These are phyloP conservation scores for Aspergillus udagawae DNA, from an alignment of 2,329 filamentous ascomycete genomes.

Conservation along the genomic window DNA sequence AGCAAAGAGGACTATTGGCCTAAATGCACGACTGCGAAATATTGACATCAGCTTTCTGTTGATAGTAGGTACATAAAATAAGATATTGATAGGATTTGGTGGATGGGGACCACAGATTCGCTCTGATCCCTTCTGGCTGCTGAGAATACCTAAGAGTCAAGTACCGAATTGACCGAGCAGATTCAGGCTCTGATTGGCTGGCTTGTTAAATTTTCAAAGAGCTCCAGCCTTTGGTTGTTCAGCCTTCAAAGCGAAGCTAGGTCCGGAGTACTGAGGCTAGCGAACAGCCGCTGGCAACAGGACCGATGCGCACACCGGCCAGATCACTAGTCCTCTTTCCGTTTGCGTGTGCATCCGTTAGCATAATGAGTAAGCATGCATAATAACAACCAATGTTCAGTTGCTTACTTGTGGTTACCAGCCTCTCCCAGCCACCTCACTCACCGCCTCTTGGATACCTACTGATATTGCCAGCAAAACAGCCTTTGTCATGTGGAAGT, in stretches of 20 bases:
- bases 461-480: neutral
- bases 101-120: no score
- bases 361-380: neutral
- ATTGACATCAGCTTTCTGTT: neutral
- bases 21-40: no score
- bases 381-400: neutral
- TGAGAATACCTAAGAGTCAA: neutral
- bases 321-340: neutral
- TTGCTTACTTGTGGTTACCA: neutral
- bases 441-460: constrained; percentile 5
- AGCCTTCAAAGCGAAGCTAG: no score
- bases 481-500: constrained; percentile 11
- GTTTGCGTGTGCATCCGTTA: neutral
- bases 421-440: constrained; percentile 3
- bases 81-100: no score
- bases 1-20: neutral
- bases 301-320: neutral
- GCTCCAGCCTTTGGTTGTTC: no score
- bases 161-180: neutral
- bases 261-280: neutral
- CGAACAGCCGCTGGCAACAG: neutral
- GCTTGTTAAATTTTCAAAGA: neutral
- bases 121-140: neutral
- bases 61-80: no score
- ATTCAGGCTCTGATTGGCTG: neutral